Evolutionary conservation across 192 early-diverging fungal genomes (phyloP).

Genomic region (Geosiphon pyriformis): DNA sequence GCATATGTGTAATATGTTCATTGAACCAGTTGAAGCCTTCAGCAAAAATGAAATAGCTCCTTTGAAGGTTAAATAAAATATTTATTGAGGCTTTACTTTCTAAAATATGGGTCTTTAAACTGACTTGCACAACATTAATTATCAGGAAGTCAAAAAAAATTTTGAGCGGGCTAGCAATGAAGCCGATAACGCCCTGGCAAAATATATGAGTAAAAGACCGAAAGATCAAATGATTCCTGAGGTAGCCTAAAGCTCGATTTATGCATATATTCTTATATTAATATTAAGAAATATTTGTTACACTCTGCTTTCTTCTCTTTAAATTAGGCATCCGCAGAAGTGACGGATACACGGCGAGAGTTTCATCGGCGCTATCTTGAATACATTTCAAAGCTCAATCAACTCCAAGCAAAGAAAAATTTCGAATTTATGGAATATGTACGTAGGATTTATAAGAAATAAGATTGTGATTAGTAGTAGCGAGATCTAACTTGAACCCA

Average conservation of each 20-base stretch:
- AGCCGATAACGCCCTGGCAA: constrained; percentile 48
- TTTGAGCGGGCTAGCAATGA: constrained; percentile 62
- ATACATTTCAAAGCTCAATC: constrained; percentile 66
- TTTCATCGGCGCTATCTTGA: constrained; percentile 59
- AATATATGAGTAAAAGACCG: constrained; percentile 57
- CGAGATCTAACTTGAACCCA: not conserved
- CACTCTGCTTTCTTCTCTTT: not conserved
- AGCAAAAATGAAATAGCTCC: constrained; percentile 48
- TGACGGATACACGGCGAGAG: constrained; percentile 55
- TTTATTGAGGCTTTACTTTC: not conserved
- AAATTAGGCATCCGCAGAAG: constrained; percentile 47
- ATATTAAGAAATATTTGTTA: not conserved
- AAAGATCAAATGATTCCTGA: constrained; percentile 54
- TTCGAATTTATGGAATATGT: constrained; percentile 70
- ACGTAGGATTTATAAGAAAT: constrained; percentile 19
- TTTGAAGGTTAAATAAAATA: constrained; percentile 37
- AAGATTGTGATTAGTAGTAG: constrained; percentile 8
- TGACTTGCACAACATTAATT: not conserved
- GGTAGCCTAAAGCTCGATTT: too few relatives aligned
- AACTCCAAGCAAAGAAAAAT: constrained; percentile 65
- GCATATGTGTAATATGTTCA: constrained; percentile 64
- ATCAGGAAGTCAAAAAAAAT: constrained; percentile 50
- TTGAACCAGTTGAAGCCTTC: constrained; percentile 63
- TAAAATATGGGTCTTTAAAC: not conserved
- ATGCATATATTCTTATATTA: constrained; percentile 20